Evolutionary conservation across 2,329 filamentous ascomycete genomes (phyloP), one percentile per base, ranked within the genome.

Genomic region (Colletotrichum sp.): DNA sequence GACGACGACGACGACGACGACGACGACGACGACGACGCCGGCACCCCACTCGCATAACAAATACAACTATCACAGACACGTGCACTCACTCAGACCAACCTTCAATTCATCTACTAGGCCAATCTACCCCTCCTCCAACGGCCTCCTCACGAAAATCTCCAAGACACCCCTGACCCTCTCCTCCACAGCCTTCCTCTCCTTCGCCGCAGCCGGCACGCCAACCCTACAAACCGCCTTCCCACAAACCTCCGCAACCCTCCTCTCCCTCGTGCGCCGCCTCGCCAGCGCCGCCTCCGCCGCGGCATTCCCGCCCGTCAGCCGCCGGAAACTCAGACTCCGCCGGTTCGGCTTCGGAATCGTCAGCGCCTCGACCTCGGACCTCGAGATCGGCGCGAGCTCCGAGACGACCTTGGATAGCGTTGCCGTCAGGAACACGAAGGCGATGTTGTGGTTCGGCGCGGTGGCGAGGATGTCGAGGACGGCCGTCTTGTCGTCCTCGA

Each of bases 361-460:
- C 76, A 88, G 64, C 52, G 81, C 76, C 75, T 87, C 80, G 64
- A 84, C 67, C 66, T 87, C 85, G 0, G 82, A 81, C 22, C 84
- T 84, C 15, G 79, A 84, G 2, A 88, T 78, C 28, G 79, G 89
- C 55, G 81, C 82, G 8, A 92, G 83, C 71, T 92, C 90, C 1
- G 85, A 82, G 3, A 88, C 85, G 2, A 91, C 85, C 6, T 88
- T 87, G 3, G 88, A 85, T 1, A 98, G 88, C 84, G 96, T 96
- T 11, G 94, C 93, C 0, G 94, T 95, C 19, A 98, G 86, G 78
- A 98, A 96, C 3, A 98, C 94, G 81, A 98, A 98, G 0, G 94
- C 94, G 71, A 98, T 96, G 81, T 95, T 97, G 84, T 98, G 94
- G 66, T 93, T 93, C 0, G 95, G 94, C 0, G 91, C 90, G 3